phyloP scores from a whole-genome alignment of 306 rosid species.

The Begonia fuchsioides region DNA sequence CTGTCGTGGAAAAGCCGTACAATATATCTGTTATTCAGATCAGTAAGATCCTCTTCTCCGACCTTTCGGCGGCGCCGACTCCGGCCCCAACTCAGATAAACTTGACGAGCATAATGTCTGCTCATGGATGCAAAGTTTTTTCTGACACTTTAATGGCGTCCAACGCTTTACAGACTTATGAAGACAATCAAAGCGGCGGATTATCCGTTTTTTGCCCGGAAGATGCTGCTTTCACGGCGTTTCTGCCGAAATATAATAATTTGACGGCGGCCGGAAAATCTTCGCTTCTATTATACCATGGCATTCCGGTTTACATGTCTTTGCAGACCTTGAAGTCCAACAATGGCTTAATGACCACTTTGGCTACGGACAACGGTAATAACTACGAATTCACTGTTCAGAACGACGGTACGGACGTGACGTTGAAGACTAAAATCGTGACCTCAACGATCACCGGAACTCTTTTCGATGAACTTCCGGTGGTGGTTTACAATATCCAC shows the following conservation, averaged over 20 bases:
- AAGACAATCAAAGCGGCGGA: conserved; percentile 41
- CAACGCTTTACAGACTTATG: conserved; percentile 26
- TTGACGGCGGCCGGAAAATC: conserved; percentile 36
- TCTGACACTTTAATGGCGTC: conserved; percentile 34
- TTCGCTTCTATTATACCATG: conserved; percentile 55
- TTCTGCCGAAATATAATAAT: conserved; percentile 59
- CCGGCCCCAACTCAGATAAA: conserved; percentile 49
- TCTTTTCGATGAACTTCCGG: conserved; percentile 48
- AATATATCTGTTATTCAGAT: conserved; percentile 67
- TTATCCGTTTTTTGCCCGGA: conserved; percentile 63
- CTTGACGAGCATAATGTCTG: conserved; percentile 46
- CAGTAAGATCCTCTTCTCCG: conserved; percentile 42
- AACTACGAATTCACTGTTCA: conserved; percentile 64
- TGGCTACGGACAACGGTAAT: conserved; percentile 68
- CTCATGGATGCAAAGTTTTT: conserved; percentile 58
- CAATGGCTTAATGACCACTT: conserved; percentile 51
- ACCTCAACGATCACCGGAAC: conserved; percentile 62
- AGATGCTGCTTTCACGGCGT: conserved; percentile 49
- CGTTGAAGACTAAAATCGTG: conserved; percentile 32
- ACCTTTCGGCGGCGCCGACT: conserved; percentile 50
- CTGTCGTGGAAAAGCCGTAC: conserved; percentile 49
- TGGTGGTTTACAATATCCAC: conserved; percentile 38
- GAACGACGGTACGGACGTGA: conserved; percentile 62
- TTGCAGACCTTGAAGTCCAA: conserved; percentile 38
- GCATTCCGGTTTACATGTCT: conserved; percentile 47